Conservation (phyloP, 345 rosid genomes). For the Hibiscus trionum region DNA sequence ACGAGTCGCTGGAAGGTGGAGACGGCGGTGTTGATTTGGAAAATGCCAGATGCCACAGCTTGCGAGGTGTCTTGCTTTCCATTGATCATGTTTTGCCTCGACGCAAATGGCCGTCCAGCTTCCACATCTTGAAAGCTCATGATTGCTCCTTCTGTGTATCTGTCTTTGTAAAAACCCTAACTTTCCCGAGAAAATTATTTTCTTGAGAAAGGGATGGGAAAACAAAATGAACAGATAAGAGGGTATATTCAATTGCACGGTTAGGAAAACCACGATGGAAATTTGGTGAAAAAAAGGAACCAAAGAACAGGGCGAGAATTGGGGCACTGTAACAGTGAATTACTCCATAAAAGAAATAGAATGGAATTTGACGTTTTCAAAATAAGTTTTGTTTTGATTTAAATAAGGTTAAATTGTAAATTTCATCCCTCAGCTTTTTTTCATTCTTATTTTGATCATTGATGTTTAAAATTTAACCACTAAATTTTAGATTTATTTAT, state of each 20-base stretch:
- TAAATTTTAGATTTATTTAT: no score
- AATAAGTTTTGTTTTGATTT: not conserved
- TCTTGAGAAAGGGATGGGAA: slow-evolving; percentile 1
- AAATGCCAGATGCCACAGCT: slow-evolving; percentile 92
- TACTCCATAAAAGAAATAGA: not conserved
- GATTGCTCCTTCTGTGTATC: not conserved
- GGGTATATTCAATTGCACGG: not conserved
- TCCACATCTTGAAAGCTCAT: slow-evolving; percentile 99
- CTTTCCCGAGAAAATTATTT: slow-evolving; percentile 15
- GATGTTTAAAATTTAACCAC: no score
- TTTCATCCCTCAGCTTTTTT: no score
- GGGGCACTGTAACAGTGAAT: not conserved
- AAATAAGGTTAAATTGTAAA: no score
- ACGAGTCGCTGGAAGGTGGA: slow-evolving; percentile 87
- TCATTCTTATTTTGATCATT: no score
- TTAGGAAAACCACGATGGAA: slow-evolving; percentile 2
- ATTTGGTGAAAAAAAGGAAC: slow-evolving; percentile 1
- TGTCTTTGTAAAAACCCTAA: slow-evolving; percentile 2
- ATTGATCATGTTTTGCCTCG: slow-evolving; percentile 41
- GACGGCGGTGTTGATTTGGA: slow-evolving; percentile 95
- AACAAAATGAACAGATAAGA: slow-evolving; percentile 3
- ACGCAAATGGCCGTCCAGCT: slow-evolving; percentile 50
- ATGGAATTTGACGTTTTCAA: not conserved
- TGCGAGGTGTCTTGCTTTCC: slow-evolving; percentile 69
- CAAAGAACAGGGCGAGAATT: slow-evolving; percentile 26